phyloP scores from a whole-genome alignment of 164 flowering plant genomes.

The Paratinospora sagittata region DNA sequence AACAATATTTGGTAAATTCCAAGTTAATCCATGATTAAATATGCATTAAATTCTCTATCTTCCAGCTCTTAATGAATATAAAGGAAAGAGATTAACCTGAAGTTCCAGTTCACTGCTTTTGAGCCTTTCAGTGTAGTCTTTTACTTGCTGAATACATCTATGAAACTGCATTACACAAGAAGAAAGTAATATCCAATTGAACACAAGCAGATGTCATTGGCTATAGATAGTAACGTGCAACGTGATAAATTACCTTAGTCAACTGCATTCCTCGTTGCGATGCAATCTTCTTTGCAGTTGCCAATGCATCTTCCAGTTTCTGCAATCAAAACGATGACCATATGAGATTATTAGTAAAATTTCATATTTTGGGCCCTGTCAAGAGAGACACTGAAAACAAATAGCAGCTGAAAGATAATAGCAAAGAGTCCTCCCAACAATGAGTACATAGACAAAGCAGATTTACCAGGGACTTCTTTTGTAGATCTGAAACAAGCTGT shows the following conservation, averaged over 20 bases:
- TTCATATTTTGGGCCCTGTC: too few relatives aligned
- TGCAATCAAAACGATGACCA: background rate
- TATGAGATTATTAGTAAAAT: too few relatives aligned
- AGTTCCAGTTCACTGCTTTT: constrained; percentile 66
- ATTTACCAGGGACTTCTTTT: constrained; percentile 56
- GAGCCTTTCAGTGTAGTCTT: constrained; percentile 50
- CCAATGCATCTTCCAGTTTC: constrained; percentile 25
- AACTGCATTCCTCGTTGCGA: constrained; percentile 49
- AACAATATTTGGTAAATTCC: too few relatives aligned
- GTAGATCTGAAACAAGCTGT: constrained; percentile 41
- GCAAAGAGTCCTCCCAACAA: too few relatives aligned
- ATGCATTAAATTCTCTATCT: too few relatives aligned
- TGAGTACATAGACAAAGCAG: constrained; percentile 9
- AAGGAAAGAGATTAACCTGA: too few relatives aligned
- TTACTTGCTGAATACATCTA: constrained; percentile 54
- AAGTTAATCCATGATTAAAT: too few relatives aligned
- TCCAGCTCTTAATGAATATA: too few relatives aligned
- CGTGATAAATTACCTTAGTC: constrained; percentile 41
- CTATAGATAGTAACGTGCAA: too few relatives aligned
- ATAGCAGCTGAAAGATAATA: too few relatives aligned
- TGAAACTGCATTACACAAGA: constrained; percentile 45
- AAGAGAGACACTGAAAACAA: too few relatives aligned
- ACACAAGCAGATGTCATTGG: too few relatives aligned
- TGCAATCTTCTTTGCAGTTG: constrained; percentile 44
- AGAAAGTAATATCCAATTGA: background rate